A percentile compares a stretch with the other conserved stretches of the same genome.
Conservation (phyloP, 1,284 basidiomycete species). For the Serendipita sp. region DNA sequence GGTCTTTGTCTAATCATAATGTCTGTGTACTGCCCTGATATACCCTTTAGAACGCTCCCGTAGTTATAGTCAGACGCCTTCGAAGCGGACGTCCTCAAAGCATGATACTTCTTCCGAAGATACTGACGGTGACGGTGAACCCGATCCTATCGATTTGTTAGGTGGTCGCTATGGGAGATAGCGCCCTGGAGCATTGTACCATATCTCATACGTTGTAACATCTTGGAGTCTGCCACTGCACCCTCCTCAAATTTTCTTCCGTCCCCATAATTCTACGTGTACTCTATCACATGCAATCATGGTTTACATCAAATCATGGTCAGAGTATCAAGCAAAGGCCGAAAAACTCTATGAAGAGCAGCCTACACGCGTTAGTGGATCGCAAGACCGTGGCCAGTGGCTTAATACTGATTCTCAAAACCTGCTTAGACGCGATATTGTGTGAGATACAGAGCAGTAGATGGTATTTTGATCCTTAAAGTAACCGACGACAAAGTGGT, state of each 20-base stretch:
- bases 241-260: too few relatives aligned
- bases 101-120: too few relatives aligned
- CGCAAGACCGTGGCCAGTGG: not conserved
- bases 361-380: slow-evolving; percentile 49
- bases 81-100: too few relatives aligned
- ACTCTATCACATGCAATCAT: slow-evolving; percentile 21
- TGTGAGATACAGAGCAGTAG: slow-evolving; percentile 72
- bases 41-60: too few relatives aligned
- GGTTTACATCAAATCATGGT: slow-evolving; percentile 71
- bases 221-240: not conserved
- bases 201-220: too few relatives aligned
- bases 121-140: too few relatives aligned
- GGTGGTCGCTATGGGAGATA: too few relatives aligned
- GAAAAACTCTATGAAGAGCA: slow-evolving; percentile 66
- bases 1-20: too few relatives aligned
- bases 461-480: slow-evolving; percentile 78
- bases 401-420: not conserved
- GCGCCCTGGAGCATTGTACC: too few relatives aligned
- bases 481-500: slow-evolving; percentile 81
- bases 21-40: too few relatives aligned
- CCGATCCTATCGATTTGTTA: too few relatives aligned
- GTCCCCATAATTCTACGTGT: not conserved
- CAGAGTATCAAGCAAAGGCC: slow-evolving; percentile 73
- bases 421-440: slow-evolving; percentile 60
- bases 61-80: too few relatives aligned